These are phyloP conservation scores for Aurantiochytrium sp. DNA, from an alignment of 108 stramenopile genomes.

Conservation along the genomic window DNA sequence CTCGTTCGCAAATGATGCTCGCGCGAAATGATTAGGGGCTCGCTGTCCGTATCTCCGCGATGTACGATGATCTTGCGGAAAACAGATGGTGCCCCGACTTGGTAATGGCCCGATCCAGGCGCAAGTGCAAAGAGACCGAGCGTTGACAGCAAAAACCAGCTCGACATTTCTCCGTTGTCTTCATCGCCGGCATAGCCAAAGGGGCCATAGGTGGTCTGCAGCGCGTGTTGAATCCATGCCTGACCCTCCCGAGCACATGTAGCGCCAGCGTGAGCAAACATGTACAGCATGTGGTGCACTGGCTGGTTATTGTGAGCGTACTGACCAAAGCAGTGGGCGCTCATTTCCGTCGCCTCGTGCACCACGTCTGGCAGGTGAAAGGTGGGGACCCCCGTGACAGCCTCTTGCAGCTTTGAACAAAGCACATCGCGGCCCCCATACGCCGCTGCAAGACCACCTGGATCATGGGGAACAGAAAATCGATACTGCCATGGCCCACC, in stretches of 20 bases:
- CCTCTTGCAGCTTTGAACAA: background rate
- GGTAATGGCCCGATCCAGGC: conserved; percentile 21
- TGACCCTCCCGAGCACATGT: background rate
- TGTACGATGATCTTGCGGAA: background rate
- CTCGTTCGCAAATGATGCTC: background rate
- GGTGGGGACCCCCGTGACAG: background rate
- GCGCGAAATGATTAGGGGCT: background rate
- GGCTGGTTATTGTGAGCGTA: conserved; percentile 44
- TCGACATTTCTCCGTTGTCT: conserved; percentile 35
- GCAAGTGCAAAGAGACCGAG: conserved; percentile 19
- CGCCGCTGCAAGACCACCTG: background rate
- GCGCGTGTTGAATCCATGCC: background rate
- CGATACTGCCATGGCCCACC: conserved; percentile 35
- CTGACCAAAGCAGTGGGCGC: conserved; percentile 31
- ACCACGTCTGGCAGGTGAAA: background rate
- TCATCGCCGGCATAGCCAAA: conserved; percentile 34
- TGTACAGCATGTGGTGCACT: conserved; percentile 26
- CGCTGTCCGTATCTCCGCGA: background rate
- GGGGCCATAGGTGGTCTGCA: background rate
- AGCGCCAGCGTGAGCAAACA: conserved; percentile 16
- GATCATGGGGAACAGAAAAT: conserved; percentile 17
- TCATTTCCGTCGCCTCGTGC: conserved; percentile 39
- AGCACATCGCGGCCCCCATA: background rate
- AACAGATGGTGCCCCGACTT: background rate
- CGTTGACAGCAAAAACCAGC: conserved; percentile 23